A percentile compares a stretch with the other conserved stretches of the same genome.
phyloP scores from a whole-genome alignment of 2,329 filamentous ascomycete species.

The Alternaria arborescens region DNA sequence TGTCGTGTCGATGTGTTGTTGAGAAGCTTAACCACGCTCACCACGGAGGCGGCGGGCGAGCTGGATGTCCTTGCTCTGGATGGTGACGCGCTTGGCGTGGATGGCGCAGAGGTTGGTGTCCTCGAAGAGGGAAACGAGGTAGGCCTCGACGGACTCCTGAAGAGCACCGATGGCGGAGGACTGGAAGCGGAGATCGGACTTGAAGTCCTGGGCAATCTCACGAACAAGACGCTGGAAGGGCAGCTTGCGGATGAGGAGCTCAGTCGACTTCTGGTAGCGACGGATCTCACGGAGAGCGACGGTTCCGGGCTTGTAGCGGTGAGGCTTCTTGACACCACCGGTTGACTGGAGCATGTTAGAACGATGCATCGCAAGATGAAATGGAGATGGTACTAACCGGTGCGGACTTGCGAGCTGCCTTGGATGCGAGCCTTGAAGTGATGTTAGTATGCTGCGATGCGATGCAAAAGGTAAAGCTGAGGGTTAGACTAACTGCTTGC shows the following conservation, averaged over 20 bases:
- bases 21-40: slow-evolving; percentile 59
- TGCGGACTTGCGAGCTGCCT: slow-evolving; percentile 97
- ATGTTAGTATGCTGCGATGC: slow-evolving; percentile 1
- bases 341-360: slow-evolving; percentile 72
- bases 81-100: slow-evolving; percentile 94
- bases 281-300: slow-evolving; percentile 91
- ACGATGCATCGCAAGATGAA: not conserved
- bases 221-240: slow-evolving; percentile 82
- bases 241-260: slow-evolving; percentile 82
- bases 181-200: slow-evolving; percentile 87
- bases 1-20: slow-evolving; percentile 25
- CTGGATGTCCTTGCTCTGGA: slow-evolving; percentile 97
- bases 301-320: slow-evolving; percentile 69
- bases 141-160: slow-evolving; percentile 96
- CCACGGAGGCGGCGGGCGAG: slow-evolving; percentile 71
- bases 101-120: slow-evolving; percentile 96
- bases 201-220: slow-evolving; percentile 73
- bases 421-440: slow-evolving; percentile 77
- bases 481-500: slow-evolving; percentile 71
- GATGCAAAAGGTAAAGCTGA: not conserved
- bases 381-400: slow-evolving; percentile 55
- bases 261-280: slow-evolving; percentile 86
- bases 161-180: slow-evolving; percentile 92
- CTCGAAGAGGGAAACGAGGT: slow-evolving; percentile 95
- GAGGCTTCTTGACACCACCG: slow-evolving; percentile 71